Percentiles rank a stretch among this genome's conserved stretches.
Evolutionary conservation across 805 yeast species (phyloP).

Genomic region (Barnettozyma sp.): DNA sequence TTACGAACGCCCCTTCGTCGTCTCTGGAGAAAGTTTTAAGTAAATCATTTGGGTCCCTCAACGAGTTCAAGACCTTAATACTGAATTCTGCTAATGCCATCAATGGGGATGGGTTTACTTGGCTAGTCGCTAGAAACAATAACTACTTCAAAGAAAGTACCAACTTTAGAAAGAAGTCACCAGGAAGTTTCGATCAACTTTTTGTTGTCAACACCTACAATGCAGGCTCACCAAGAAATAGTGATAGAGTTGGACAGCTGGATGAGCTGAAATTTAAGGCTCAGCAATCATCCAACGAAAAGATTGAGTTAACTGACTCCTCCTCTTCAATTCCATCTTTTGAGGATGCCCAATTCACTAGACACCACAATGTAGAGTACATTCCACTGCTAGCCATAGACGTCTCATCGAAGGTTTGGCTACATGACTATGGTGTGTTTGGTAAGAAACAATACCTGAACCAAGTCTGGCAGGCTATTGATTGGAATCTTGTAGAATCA

Average conservation of each 20-base stretch:
- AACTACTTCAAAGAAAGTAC: slow-evolving; percentile 12
- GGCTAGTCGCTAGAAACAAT: slow-evolving; percentile 61
- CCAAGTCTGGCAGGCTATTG: slow-evolving; percentile 60
- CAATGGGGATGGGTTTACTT: slow-evolving; percentile 86
- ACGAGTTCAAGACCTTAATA: slow-evolving; percentile 67
- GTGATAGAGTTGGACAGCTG: slow-evolving; percentile 43
- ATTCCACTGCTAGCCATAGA: slow-evolving; percentile 66
- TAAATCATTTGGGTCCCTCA: slow-evolving; percentile 59
- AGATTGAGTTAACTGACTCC: background rate
- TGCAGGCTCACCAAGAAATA: slow-evolving; percentile 75
- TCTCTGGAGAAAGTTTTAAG: slow-evolving; percentile 39
- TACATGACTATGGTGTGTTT: slow-evolving; percentile 70
- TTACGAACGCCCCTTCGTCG: slow-evolving; percentile 23
- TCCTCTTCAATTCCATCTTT: slow-evolving; percentile 20
- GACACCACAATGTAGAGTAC: slow-evolving; percentile 24
- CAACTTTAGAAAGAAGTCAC: background rate
- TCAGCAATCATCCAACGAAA: slow-evolving; percentile 11
- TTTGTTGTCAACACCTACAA: slow-evolving; percentile 79
- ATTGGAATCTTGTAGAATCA: slow-evolving; percentile 61
- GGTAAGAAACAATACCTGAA: slow-evolving; percentile 61
- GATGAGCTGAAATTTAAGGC: slow-evolving; percentile 15
- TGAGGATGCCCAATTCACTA: slow-evolving; percentile 34
- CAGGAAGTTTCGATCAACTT: slow-evolving; percentile 37
- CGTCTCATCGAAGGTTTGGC: slow-evolving; percentile 62
- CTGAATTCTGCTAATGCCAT: slow-evolving; percentile 62